These are phyloP conservation scores for Candida pseudoviswanathii DNA, from an alignment of 1,139 yeast genomes.

Conservation along the genomic window DNA sequence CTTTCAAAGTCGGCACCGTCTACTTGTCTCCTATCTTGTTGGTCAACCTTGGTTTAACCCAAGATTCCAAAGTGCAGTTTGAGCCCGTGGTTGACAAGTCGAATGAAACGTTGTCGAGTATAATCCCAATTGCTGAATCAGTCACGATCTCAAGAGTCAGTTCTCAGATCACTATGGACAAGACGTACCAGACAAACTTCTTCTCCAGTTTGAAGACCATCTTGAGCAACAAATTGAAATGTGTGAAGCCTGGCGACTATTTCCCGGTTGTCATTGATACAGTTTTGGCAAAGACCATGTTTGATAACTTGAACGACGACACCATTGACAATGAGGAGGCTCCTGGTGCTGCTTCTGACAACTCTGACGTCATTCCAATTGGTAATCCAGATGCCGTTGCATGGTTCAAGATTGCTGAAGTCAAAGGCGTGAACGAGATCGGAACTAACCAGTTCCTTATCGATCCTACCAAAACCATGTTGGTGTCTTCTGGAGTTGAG, in stretches of 20 bases:
- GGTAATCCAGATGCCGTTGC: constrained; percentile 77
- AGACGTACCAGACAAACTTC: constrained; percentile 64
- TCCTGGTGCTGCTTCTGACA: constrained; percentile 14
- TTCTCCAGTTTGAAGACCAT: constrained; percentile 61
- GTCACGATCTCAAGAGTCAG: constrained; percentile 68
- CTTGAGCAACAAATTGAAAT: constrained; percentile 60
- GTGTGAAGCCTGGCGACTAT: constrained; percentile 63
- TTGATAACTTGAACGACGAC: constrained; percentile 29
- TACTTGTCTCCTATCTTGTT: constrained; percentile 69
- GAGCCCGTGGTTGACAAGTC: constrained; percentile 19
- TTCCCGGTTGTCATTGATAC: constrained; percentile 83
- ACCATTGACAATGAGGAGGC: constrained; percentile 25
- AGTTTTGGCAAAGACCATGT: constrained; percentile 61
- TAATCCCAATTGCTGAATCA: constrained; percentile 41
- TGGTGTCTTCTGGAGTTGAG: constrained; percentile 67
- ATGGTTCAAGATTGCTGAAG: constrained; percentile 71
- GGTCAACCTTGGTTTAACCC: constrained; percentile 48
- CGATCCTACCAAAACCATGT: constrained; percentile 64
- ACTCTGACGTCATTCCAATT: constrained; percentile 49
- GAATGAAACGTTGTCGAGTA: constrained; percentile 21
- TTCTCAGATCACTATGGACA: constrained; percentile 71
- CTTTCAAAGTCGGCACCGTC: constrained; percentile 38
- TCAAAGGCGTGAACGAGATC: constrained; percentile 33
- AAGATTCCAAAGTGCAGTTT: constrained; percentile 30
- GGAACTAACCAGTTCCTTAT: constrained; percentile 54